Percentiles rank a stretch among this genome's conserved stretches.
phyloP scores from a whole-genome alignment of 768 basidiomycete genomes.

The Amanita phalloides region DNA sequence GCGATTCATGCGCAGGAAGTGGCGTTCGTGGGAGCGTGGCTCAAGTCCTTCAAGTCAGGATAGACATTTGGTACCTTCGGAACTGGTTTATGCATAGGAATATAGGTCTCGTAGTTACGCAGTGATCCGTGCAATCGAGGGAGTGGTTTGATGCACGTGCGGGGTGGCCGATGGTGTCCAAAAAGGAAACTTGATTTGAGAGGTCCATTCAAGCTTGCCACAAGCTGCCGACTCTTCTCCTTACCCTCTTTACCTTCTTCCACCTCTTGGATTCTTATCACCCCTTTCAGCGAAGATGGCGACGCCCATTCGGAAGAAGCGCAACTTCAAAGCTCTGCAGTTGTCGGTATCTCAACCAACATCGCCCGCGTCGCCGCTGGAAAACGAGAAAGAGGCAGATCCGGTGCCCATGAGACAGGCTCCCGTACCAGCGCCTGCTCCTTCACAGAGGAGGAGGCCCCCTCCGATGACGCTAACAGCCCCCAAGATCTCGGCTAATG shows the following conservation, averaged over 20 bases:
- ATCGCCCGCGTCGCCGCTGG: slow-evolving; percentile 22
- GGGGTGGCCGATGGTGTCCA: not conserved
- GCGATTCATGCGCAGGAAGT: slow-evolving; percentile 77
- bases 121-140: too few species aligned
- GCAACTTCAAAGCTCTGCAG: slow-evolving; percentile 83
- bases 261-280: not conserved
- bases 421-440: slow-evolving; percentile 9
- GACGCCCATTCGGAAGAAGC: slow-evolving; percentile 76
- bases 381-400: not conserved
- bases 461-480: slow-evolving; percentile 78
- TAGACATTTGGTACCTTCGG: not conserved
- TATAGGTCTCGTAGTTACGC: too few species aligned
- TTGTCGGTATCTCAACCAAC: slow-evolving; percentile 44
- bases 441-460: slow-evolving; percentile 57
- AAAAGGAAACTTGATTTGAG: not conserved
- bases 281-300: slow-evolving; percentile 18
- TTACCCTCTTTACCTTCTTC: not conserved
- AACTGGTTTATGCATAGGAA: not conserved
- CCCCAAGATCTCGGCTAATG: slow-evolving; percentile 42
- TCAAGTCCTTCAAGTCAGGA: slow-evolving; percentile 13
- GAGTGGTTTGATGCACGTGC: too few species aligned
- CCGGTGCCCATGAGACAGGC: slow-evolving; percentile 4
- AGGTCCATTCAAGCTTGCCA: not conserved
- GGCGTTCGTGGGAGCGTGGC: slow-evolving; percentile 70
- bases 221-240: not conserved